Evolutionary conservation across 202 grass and related monocot species (phyloP).

Genomic region (Carex sylvatica): DNA sequence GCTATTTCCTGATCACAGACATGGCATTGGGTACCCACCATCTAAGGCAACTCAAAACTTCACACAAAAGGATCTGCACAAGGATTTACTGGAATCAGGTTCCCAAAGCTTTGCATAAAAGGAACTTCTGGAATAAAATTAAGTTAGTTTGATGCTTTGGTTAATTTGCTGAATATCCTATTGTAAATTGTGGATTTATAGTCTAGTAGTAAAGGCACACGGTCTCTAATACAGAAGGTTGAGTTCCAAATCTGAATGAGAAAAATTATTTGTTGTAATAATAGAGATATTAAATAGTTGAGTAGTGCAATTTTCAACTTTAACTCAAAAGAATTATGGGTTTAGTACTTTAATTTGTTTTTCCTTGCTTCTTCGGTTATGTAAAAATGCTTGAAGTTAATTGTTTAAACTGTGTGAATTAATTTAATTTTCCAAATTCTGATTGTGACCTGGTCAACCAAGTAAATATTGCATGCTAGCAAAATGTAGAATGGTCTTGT

Average conservation of each 20-base stretch:
- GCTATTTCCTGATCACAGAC: conserved; percentile 46
- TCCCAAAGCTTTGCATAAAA: not conserved
- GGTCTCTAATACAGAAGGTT: no score
- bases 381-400: not conserved
- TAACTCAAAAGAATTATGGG: no score
- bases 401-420: not conserved
- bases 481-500: no score
- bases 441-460: not conserved
- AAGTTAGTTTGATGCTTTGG: not conserved
- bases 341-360: not conserved
- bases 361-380: not conserved
- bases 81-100: not conserved
- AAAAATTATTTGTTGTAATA: no score
- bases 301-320: no score
- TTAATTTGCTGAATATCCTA: not conserved
- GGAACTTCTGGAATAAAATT: not conserved
- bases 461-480: no score
- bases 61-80: not conserved
- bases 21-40: conserved; percentile 53
- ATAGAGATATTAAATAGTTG: no score
- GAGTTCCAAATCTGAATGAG: no score
- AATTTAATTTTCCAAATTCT: not conserved
- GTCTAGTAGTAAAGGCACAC: no score
- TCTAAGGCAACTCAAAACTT: conserved; percentile 1
- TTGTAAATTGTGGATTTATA: not conserved